Conservation (phyloP, 2,329 filamentous ascomycete species). For the Arachnomyces sp. region DNA sequence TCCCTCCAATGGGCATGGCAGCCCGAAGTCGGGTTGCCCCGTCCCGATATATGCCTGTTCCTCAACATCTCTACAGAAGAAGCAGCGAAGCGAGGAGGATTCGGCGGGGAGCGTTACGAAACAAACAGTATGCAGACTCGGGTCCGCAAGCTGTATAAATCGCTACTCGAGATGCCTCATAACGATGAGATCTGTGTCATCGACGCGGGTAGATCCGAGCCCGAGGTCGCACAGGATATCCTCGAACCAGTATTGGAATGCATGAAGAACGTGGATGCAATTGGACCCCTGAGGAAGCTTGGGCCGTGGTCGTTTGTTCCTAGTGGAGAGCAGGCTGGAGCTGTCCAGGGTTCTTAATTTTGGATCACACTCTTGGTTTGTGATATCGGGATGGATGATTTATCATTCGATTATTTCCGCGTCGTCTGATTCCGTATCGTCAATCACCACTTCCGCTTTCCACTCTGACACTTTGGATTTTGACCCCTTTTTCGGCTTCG, state of each 20-base stretch:
- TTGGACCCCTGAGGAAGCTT: slow-evolving; percentile 28
- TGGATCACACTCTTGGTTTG: not conserved
- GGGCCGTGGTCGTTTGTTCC: slow-evolving; percentile 21
- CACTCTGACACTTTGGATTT: slow-evolving; percentile 2
- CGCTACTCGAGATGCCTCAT: slow-evolving; percentile 41
- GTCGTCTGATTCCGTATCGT: slow-evolving; percentile 49
- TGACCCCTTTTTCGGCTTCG: no score
- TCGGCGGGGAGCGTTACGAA: slow-evolving; percentile 84
- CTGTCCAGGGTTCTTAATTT: not conserved
- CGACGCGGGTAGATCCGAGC: slow-evolving; percentile 45
- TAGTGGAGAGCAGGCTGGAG: slow-evolving; percentile 5
- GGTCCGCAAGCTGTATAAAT: slow-evolving; percentile 65
- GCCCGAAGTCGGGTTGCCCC: slow-evolving; percentile 77
- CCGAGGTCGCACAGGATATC: slow-evolving; percentile 43
- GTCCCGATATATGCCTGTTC: slow-evolving; percentile 81
- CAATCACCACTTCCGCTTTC: slow-evolving; percentile 27
- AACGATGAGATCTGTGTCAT: slow-evolving; percentile 46
- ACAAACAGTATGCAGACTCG: slow-evolving; percentile 69
- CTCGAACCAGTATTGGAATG: slow-evolving; percentile 19
- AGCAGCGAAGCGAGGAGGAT: slow-evolving; percentile 71
- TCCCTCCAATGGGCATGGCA: slow-evolving; percentile 70
- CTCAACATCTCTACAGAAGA: slow-evolving; percentile 68
- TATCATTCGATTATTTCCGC: slow-evolving; percentile 35
- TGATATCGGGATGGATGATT: not conserved
- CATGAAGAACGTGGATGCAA: slow-evolving; percentile 24